Base-by-base conservation (phyloP, 2,329 filamentous ascomycete species). In the Emericellopsis cladophorae region DNA sequence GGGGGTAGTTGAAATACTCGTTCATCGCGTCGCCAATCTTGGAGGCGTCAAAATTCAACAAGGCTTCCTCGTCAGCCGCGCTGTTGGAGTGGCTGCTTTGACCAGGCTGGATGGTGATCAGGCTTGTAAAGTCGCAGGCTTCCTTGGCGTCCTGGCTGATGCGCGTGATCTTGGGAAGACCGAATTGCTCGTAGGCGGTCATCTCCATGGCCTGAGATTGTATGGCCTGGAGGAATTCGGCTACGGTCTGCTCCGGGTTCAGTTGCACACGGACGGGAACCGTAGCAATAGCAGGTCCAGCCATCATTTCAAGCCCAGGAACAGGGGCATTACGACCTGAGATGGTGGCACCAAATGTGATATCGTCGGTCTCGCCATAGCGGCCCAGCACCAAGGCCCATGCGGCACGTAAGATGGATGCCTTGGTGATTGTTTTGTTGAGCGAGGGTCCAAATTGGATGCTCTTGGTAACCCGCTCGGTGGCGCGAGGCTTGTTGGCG, bases 341-440 rank as follows among this genome's bases (percentile, higher is more conserved):
- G 14, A 41, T 21, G 2, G 40, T 36, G 22, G 34, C 14, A 12
- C 49, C 52, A 33, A 49, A 54, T 7, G 48, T 10, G 1, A 52
- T 40, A 37, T 66, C 61, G n/a, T 35, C 42, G 26, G 39, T 55
- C 43, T 12, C 54, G 48, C 61, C 51, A 41, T 64, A 62, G 2
- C 58, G 43, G 0, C 54, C 54, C 2, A 42, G 36, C 31, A 38
- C 21, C 3, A 38, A 11, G 14, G 40, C 23, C 40, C 40, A 42
- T 2, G 40, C 40, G 8, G 40, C 35, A 18, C 34, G 45, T 4
- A 51, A 26, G 3, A 52, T 36, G 0, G 49, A 48, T 2, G 51
- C 49, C 39, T 43, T 46, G 2, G 47, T 49, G n/a, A 48, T 42
- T 4, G 45, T 22, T 42, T 22, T n/a, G 7, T 10, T 22, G 4